A percentile compares a stretch with the other conserved stretches of the same genome.
These are phyloP conservation scores for Chrysopogon serrulatus DNA, from an alignment of 176 grass and related monocot genomes.

Conservation along the genomic window DNA sequence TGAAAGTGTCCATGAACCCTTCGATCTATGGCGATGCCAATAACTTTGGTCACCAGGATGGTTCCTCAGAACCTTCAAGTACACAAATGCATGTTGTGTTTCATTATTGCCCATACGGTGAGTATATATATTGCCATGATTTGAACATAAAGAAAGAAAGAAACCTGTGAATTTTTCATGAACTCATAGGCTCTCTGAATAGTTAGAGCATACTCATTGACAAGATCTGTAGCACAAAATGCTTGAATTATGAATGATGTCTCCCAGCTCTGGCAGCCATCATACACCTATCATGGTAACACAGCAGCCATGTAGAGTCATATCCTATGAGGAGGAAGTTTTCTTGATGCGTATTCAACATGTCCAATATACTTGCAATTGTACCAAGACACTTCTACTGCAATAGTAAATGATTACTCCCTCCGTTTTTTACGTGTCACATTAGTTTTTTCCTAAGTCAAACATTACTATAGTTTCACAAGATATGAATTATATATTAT, in stretches of 20 bases:
- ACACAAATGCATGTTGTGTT: neutral
- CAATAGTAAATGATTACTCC: too few relatives aligned
- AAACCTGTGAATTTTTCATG: slow-evolving; percentile 53
- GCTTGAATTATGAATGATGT: slow-evolving; percentile 86
- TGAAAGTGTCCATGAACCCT: slow-evolving; percentile 65
- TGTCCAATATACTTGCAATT: neutral
- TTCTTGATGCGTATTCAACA: neutral
- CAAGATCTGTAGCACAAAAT: slow-evolving; percentile 46
- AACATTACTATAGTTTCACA: too few relatives aligned
- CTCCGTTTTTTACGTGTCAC: too few relatives aligned
- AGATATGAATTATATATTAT: too few relatives aligned
- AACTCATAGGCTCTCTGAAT: slow-evolving; percentile 49
- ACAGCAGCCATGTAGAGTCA: neutral
- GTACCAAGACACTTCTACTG: neutral
- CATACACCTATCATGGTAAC: slow-evolving; percentile 54
- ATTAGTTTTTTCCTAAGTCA: too few relatives aligned
- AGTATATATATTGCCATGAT: neutral
- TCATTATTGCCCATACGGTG: neutral
- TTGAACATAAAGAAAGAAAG: neutral
- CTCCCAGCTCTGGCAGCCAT: slow-evolving; percentile 83
- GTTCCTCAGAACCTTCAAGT: slow-evolving; percentile 42
- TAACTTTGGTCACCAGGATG: slow-evolving; percentile 51
- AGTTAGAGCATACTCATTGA: slow-evolving; percentile 42
- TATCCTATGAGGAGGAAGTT: neutral
- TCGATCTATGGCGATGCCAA: slow-evolving; percentile 50